These are phyloP conservation scores for Gilbertella persicaria DNA, from an alignment of 371 early-diverging fungal genomes.

Conservation along the genomic window DNA sequence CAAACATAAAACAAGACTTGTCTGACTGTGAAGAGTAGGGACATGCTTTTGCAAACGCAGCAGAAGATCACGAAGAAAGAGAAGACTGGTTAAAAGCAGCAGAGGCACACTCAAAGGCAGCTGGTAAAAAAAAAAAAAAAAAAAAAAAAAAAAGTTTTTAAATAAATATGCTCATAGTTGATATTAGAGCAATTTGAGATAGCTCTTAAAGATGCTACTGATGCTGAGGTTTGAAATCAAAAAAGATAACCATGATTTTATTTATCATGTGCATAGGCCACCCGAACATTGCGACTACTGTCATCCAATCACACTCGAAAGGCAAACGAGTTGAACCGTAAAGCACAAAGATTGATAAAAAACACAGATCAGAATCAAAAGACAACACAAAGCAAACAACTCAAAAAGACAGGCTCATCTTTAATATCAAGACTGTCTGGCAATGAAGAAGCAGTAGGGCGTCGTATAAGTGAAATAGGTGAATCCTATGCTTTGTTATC, in stretches of 20 bases:
- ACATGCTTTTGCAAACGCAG: slow-evolving; percentile 50
- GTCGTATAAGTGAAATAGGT: slow-evolving; percentile 15
- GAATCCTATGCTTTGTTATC: slow-evolving; percentile 29
- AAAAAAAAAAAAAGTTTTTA: not conserved
- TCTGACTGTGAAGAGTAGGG: slow-evolving; percentile 28
- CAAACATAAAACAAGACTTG: not conserved
- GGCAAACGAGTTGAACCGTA: slow-evolving; percentile 17
- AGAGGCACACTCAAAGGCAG: slow-evolving; percentile 50
- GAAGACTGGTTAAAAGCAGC: slow-evolving; percentile 52
- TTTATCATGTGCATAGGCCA: slow-evolving; percentile 10
- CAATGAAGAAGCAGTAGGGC: slow-evolving; percentile 2
- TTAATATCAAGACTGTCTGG: slow-evolving; percentile 18
- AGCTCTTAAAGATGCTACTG: slow-evolving; percentile 22
- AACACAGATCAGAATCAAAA: slow-evolving; percentile 8
- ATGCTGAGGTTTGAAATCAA: slow-evolving; percentile 14
- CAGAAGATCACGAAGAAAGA: slow-evolving; percentile 55
- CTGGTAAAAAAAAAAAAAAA: slow-evolving; percentile 19
- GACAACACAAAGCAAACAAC: slow-evolving; percentile 1
- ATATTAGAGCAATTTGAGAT: slow-evolving; percentile 23
- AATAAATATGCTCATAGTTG: too few relatives aligned
- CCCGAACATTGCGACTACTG: slow-evolving; percentile 17
- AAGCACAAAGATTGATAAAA: slow-evolving; percentile 15
- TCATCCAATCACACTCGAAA: slow-evolving; percentile 22
- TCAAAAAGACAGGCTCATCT: not conserved
- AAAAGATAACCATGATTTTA: not conserved